Base-by-base conservation (phyloP, 2,329 filamentous ascomycete species). In the Clonostachys solani region DNA sequence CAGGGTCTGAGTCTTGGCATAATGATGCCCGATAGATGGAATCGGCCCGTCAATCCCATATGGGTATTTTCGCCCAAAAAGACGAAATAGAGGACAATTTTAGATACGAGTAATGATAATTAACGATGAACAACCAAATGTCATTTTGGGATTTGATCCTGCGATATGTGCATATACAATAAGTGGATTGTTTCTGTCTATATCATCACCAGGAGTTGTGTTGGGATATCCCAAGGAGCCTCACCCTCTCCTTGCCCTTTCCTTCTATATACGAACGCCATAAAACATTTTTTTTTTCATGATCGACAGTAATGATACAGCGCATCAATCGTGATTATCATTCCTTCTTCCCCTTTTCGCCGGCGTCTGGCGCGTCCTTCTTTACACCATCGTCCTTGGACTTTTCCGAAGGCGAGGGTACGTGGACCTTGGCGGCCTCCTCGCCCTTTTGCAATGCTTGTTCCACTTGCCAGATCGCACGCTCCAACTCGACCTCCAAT, bases 381-480 rank as follows among this genome's bases (percentile, higher is more conserved):
- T 42, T 17, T 16, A 44, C 10, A 29, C 23, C 47, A 9, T 50
- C 48, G 47, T 47, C 42, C 40, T 47, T 33, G 5, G 12, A 33
- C 40, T 45, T 50, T 47, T 57, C 55, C 42, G 57, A 53, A 35
- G 55, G 52, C 23, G 23, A 29, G 23, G 23, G 23, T 29, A 36
- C 51, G 50, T 48, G 33, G 43, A 45, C 46, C 23, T 54, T 50
- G 7, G 50, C 42, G 34, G 46, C 38, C 38, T 51, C 59, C 46
- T 64, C 67, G 17, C 71, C 67, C 41, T 72, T 68, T 45, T 63
- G 57, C 46, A 78, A 67, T 15, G 69, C 68, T 40, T 64, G 71
- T 56, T 83, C 76, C 3, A 92, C 84, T 64, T 92, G 88, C 73
- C 83, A 83, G 49, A 90, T 82, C 6, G 88, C 88, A 40, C 88